Base-by-base conservation (phyloP, 78 protist species). In the Dictyostelium purpureum region DNA sequence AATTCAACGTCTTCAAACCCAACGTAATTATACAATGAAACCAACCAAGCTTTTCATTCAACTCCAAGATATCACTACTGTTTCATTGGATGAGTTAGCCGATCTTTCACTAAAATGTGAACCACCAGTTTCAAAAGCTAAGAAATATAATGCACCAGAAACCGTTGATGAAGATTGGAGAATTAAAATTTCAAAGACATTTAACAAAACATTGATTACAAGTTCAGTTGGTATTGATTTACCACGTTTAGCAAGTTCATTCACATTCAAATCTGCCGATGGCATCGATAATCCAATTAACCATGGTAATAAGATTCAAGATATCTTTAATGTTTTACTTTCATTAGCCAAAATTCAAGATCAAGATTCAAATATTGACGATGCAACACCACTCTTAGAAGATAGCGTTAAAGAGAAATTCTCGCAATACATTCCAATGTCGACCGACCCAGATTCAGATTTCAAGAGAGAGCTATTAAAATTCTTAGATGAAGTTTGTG, bases 211-310 rank as follows among this genome's bases (percentile, higher is more conserved):
- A 31, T 33, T 85, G 45, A 45, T 66, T 24, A 79, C 76, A 35
- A 85, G 82, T 6, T 56, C 82, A 0, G 77, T 74, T 21, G 92
- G 92, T 31, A 85, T 85, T 38, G 92, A 85, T 59, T 57, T 85
- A 18, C 92, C 92, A 5, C 38, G 92, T 47, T 35, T 85, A 18
- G 92, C 92, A 0, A 59, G 56, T 11, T 70, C 56, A 45, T 85
- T 85, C 26, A 73, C 82, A 0, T 24, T 85, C 45, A 47, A 52
- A 21, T 37, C 26, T 18, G 28, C 24, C 35, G 81, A 21, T 18
- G 37, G 16, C 18, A 3, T 2, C 2, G n/a, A n/a, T 37, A 26
- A 19, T 6, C 38, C 69, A 6, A 35, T 45, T 1, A 35, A 14
- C 10, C 71, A 47, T 45, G 80, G 92, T 0, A 45, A 65, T 18